A percentile compares a stretch with the other conserved stretches of the same genome.
phyloP scores from a whole-genome alignment of 1,284 basidiomycete genomes.

The Cutaneotrichosporon cavernicola region DNA sequence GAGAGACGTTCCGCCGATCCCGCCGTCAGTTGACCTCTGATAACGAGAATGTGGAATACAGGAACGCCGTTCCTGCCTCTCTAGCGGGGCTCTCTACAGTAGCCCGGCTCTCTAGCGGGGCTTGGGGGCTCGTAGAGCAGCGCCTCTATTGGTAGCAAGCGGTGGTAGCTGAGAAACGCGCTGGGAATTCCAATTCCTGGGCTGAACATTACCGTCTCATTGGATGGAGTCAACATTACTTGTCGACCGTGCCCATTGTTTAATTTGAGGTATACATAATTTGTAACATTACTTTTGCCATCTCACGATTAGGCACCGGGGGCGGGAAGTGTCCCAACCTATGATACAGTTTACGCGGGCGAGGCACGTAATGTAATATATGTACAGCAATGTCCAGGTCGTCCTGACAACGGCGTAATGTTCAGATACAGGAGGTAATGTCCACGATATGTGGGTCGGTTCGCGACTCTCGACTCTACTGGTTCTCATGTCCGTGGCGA shows the following conservation, averaged over 20 bases:
- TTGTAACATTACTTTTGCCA: too few relatives aligned
- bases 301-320: not conserved
- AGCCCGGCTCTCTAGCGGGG: too few relatives aligned
- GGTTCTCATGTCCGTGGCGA: not conserved
- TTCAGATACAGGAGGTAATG: not conserved
- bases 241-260: too few relatives aligned
- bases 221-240: not conserved
- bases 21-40: too few relatives aligned
- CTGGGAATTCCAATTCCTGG: not conserved
- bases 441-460: too few relatives aligned
- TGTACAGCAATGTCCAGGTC: not conserved
- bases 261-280: too few relatives aligned
- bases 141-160: not conserved
- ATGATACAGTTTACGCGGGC: not conserved
- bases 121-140: too few relatives aligned
- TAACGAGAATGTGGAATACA: too few relatives aligned
- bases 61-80: too few relatives aligned
- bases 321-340: not conserved
- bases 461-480: too few relatives aligned
- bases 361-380: not conserved
- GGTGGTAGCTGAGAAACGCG: not conserved
- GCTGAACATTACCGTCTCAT: not conserved
- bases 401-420: not conserved
- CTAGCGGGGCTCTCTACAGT: too few relatives aligned
- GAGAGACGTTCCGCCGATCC: not conserved